Conservation (phyloP, 148 eudicot species). For the Vaccinium corymbosum region DNA sequence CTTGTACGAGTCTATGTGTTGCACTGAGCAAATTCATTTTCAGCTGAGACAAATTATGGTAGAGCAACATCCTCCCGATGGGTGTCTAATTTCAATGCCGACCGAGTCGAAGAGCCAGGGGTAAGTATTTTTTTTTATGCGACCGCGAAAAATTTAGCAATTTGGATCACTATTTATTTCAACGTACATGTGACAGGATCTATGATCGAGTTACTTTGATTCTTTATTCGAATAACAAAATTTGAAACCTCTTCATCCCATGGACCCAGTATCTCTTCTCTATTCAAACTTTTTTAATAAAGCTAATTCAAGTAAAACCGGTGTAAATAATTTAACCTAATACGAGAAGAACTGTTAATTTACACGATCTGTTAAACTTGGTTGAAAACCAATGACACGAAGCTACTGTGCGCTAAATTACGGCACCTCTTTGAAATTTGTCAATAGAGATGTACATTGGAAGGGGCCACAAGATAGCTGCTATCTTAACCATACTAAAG, state of each 20-base stretch:
- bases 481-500: neutral
- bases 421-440: too few relatives aligned
- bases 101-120: neutral
- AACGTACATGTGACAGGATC: neutral
- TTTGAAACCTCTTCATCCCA: too few relatives aligned
- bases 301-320: too few relatives aligned
- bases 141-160: neutral
- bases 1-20: neutral
- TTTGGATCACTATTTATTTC: neutral
- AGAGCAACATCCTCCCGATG: neutral
- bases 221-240: neutral
- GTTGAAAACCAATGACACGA: neutral
- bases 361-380: too few relatives aligned
- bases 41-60: neutral
- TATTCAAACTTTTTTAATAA: too few relatives aligned
- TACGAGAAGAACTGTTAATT: too few relatives aligned
- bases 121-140: neutral
- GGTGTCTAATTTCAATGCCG: neutral
- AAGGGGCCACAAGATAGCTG: neutral
- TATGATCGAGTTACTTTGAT: neutral
- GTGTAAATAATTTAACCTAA: too few relatives aligned
- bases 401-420: neutral
- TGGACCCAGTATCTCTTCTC: too few relatives aligned
- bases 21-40: neutral
- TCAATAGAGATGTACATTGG: neutral